Percentiles rank a stretch among this genome's conserved stretches.
Evolutionary conservation across 257 asterid genomes (phyloP).

Genomic region (Sherardia arvensis): DNA sequence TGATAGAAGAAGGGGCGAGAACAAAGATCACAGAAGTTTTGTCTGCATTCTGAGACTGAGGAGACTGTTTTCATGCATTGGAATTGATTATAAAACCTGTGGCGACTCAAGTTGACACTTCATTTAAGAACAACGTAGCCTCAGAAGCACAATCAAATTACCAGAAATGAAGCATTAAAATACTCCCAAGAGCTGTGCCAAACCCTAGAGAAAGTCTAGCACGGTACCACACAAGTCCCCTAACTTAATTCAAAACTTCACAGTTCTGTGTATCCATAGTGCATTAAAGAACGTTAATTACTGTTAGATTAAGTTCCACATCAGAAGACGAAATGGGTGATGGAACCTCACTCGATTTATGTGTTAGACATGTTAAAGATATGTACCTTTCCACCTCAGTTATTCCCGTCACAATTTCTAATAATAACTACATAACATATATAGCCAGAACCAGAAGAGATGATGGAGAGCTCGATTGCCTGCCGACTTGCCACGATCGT

Average conservation of each 20-base stretch:
- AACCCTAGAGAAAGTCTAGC: neutral
- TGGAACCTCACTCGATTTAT: too few relatives aligned
- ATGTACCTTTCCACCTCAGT: too few relatives aligned
- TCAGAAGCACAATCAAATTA: constrained; percentile 9
- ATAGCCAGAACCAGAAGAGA: neutral
- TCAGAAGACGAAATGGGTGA: too few relatives aligned
- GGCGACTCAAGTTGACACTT: constrained; percentile 13
- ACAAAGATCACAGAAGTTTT: neutral
- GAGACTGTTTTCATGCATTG: neutral
- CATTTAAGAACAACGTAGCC: constrained; percentile 17
- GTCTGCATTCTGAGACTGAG: neutral
- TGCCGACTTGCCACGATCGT: neutral
- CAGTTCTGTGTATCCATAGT: too few relatives aligned
- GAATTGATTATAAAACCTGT: neutral
- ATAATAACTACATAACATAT: too few relatives aligned
- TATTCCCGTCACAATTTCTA: too few relatives aligned
- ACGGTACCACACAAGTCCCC: neutral
- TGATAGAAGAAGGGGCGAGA: too few relatives aligned
- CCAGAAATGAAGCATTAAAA: neutral
- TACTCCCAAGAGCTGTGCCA: neutral
- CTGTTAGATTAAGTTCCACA: too few relatives aligned
- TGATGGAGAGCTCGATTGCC: too few relatives aligned
- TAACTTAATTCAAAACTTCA: neutral
- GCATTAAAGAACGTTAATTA: too few relatives aligned
- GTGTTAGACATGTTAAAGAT: too few relatives aligned